Conservation (phyloP, 176 grass and related monocot species). For the Musa acuminata region DNA sequence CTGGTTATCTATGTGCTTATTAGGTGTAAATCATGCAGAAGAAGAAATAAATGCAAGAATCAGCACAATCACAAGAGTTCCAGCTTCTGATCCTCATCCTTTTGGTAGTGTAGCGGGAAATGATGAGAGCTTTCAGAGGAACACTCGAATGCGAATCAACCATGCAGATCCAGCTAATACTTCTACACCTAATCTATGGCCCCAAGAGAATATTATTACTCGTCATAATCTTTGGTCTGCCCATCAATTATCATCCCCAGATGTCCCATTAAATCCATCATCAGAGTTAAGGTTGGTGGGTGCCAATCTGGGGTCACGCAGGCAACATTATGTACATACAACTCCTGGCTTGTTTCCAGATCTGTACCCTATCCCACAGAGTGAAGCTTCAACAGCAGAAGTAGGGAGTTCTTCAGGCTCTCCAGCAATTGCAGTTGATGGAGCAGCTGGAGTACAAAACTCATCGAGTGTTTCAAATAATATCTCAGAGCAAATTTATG, state of each 20-base stretch:
- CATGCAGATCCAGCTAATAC: slow-evolving; percentile 9
- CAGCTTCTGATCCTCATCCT: background rate
- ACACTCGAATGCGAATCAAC: slow-evolving; percentile 17
- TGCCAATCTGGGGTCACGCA: background rate
- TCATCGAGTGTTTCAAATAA: background rate
- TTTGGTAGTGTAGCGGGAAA: slow-evolving; percentile 8
- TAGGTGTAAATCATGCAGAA: background rate
- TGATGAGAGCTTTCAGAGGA: slow-evolving; percentile 11
- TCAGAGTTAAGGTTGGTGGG: background rate
- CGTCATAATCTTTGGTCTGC: slow-evolving; percentile 8
- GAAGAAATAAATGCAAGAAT: slow-evolving; percentile 4
- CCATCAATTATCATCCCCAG: slow-evolving; percentile 1
- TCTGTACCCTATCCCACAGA: slow-evolving; percentile 15
- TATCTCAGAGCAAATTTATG: background rate
- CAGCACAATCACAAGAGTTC: background rate
- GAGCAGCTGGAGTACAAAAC: background rate
- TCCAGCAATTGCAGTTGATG: slow-evolving; percentile 7
- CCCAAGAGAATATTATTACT: slow-evolving; percentile 6
- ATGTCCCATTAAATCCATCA: background rate
- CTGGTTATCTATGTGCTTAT: background rate
- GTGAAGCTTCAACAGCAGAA: slow-evolving; percentile 7
- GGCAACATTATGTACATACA: background rate
- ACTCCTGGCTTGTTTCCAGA: slow-evolving; percentile 2
- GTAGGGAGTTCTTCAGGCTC: slow-evolving; percentile 15
- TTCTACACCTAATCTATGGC: slow-evolving; percentile 7